phyloP scores from a whole-genome alignment of 495 filamentous ascomycete genomes.

The Podospora fimiseda region DNA sequence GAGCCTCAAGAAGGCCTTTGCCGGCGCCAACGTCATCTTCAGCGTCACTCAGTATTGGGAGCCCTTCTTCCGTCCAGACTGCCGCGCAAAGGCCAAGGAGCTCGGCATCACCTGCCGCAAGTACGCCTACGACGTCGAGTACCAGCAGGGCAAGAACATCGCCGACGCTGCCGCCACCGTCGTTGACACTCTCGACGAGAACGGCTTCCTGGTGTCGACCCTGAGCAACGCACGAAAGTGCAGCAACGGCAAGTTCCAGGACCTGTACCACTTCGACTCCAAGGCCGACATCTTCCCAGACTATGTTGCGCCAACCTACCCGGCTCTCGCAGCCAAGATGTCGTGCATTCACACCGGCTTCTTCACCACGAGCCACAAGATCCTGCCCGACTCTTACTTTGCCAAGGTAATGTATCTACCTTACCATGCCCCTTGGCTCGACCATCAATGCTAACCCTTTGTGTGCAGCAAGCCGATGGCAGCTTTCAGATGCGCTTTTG shows the following conservation, averaged over 20 bases:
- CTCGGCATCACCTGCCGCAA: slow-evolving; percentile 29
- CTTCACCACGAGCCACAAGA: slow-evolving; percentile 34
- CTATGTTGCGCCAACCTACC: slow-evolving; percentile 33
- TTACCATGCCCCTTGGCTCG: not conserved
- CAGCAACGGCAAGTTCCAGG: slow-evolving; percentile 30
- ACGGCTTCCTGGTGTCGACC: slow-evolving; percentile 40
- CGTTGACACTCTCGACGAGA: slow-evolving; percentile 38
- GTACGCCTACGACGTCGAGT: slow-evolving; percentile 43
- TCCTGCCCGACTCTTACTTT: slow-evolving; percentile 37
- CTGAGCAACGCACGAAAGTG: slow-evolving; percentile 33
- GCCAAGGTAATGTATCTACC: slow-evolving; percentile 19
- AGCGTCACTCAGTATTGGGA: slow-evolving; percentile 49
- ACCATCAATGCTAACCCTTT: not conserved
- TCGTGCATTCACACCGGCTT: slow-evolving; percentile 42
- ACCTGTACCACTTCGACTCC: slow-evolving; percentile 39
- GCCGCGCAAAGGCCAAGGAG: slow-evolving; percentile 18
- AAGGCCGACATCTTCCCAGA: slow-evolving; percentile 39
- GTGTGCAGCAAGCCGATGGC: slow-evolving; percentile 23
- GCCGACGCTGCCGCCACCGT: slow-evolving; percentile 45
- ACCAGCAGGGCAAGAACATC: slow-evolving; percentile 47
- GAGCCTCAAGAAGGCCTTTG: slow-evolving; percentile 36
- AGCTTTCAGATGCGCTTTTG: slow-evolving; percentile 36
- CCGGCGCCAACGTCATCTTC: slow-evolving; percentile 43
- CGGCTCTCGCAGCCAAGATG: slow-evolving; percentile 39
- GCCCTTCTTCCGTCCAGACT: slow-evolving; percentile 30